Evolutionary conservation across 2,329 filamentous ascomycete species (phyloP).

Genomic region (Hymenoscyphus fraxineus): DNA sequence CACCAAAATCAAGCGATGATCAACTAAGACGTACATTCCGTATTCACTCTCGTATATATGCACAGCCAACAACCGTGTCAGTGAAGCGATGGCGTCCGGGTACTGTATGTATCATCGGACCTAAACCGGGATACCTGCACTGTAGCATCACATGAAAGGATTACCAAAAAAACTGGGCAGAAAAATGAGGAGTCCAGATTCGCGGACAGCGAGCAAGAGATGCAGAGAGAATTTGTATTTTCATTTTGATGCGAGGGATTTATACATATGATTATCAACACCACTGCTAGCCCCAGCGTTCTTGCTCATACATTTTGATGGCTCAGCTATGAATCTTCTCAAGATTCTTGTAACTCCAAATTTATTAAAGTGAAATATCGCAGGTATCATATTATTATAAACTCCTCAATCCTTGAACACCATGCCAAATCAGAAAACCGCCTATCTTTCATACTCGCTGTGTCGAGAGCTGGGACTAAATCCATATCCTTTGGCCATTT

Average conservation of each 20-base stretch:
- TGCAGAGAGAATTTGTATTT: neutral
- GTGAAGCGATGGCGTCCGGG: neutral
- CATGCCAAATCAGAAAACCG: neutral
- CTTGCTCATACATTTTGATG: neutral
- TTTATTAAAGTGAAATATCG: neutral
- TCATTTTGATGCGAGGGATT: neutral
- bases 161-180: neutral
- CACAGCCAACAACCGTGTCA: neutral
- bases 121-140: neutral
- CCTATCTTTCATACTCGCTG: neutral
- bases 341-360: neutral
- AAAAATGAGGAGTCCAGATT: neutral
- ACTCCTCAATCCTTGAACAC: neutral
- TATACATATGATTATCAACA: neutral
- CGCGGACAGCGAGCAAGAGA: neutral
- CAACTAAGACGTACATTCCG: neutral
- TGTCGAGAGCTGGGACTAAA: neutral
- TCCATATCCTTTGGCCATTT: neutral
- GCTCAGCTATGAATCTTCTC: neutral
- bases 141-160: neutral
- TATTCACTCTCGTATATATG: neutral
- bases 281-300: neutral
- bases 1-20: neutral
- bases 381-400: neutral
- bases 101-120: neutral